Conservation (phyloP, 768 basidiomycete species). For the Lactarius quietus region DNA sequence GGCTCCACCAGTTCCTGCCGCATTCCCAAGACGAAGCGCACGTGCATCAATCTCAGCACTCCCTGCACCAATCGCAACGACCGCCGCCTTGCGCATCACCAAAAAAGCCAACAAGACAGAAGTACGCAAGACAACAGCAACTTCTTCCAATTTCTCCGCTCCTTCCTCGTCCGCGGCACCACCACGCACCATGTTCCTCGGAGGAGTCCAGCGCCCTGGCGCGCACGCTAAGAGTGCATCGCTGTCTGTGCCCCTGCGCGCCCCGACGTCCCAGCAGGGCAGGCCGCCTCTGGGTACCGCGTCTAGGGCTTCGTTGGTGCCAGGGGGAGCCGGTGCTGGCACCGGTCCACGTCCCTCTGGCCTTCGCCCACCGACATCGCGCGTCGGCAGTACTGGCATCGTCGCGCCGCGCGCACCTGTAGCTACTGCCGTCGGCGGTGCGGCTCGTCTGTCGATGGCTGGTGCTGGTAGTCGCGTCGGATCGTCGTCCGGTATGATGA, state of each 20-base stretch:
- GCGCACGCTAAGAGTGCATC: not conserved
- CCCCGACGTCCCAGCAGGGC: not conserved
- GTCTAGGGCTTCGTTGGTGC: not conserved
- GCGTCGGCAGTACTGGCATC: not conserved
- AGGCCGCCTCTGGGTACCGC: not conserved
- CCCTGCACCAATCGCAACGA: not conserved
- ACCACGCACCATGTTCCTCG: slow-evolving; percentile 1
- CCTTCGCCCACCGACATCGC: slow-evolving; percentile 12
- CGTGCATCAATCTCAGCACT: slow-evolving; percentile 15
- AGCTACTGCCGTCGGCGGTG: not conserved
- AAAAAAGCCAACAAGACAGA: not conserved
- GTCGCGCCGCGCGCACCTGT: not conserved
- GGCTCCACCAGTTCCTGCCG: not conserved
- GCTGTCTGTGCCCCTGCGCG: not conserved
- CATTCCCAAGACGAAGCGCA: not conserved
- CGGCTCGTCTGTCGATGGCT: not conserved
- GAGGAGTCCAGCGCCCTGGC: slow-evolving; percentile 16
- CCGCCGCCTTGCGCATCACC: not conserved
- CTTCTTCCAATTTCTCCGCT: not conserved
- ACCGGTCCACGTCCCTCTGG: slow-evolving; percentile 9
- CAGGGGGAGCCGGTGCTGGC: not conserved
- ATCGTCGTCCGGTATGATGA: not conserved
- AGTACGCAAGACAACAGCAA: not conserved
- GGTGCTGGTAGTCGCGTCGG: not conserved
- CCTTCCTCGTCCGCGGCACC: not conserved